phyloP scores from a whole-genome alignment of 768 basidiomycete species.

The Kwoniella sp. region DNA sequence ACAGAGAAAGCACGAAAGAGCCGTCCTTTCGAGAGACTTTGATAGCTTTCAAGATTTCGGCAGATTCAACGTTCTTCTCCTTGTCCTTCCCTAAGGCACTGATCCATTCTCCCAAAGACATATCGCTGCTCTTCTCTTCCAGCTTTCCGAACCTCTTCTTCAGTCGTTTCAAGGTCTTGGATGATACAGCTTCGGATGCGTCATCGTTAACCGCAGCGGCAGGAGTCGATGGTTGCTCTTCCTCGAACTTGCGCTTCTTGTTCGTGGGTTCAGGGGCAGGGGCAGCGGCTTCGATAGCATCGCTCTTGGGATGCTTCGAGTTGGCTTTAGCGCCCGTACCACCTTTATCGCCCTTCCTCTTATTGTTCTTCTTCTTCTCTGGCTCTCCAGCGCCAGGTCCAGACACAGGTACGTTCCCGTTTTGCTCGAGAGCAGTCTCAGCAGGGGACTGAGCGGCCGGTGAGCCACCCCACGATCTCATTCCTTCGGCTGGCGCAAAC shows the following conservation, averaged over 20 bases:
- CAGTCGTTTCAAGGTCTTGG: slow-evolving; percentile 47
- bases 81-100: slow-evolving; percentile 19
- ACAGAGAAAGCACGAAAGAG: slow-evolving; percentile 16
- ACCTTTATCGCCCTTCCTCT: slow-evolving; percentile 54
- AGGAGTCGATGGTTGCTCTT: slow-evolving; percentile 7
- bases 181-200: slow-evolving; percentile 18
- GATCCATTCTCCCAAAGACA: slow-evolving; percentile 24
- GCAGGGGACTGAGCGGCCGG: slow-evolving; percentile 8
- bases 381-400: not conserved
- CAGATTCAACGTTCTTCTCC: slow-evolving; percentile 44
- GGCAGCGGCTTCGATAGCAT: not conserved
- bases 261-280: slow-evolving; percentile 14
- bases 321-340: slow-evolving; percentile 53
- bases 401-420: not conserved
- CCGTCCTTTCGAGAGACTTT: slow-evolving; percentile 17
- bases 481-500: slow-evolving; percentile 27
- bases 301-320: slow-evolving; percentile 36
- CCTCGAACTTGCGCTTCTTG: slow-evolving; percentile 45
- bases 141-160: slow-evolving; percentile 62
- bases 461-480: slow-evolving; percentile 44
- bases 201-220: slow-evolving; percentile 4
- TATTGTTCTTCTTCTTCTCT: slow-evolving; percentile 48
- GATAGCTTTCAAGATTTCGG: slow-evolving; percentile 30
- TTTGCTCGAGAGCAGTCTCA: not conserved
- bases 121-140: slow-evolving; percentile 21